Evolutionary conservation across 2,329 filamentous ascomycete species (phyloP), one percentile per base, ranked within the genome.

Genomic region (Coniochaeta sp.): DNA sequence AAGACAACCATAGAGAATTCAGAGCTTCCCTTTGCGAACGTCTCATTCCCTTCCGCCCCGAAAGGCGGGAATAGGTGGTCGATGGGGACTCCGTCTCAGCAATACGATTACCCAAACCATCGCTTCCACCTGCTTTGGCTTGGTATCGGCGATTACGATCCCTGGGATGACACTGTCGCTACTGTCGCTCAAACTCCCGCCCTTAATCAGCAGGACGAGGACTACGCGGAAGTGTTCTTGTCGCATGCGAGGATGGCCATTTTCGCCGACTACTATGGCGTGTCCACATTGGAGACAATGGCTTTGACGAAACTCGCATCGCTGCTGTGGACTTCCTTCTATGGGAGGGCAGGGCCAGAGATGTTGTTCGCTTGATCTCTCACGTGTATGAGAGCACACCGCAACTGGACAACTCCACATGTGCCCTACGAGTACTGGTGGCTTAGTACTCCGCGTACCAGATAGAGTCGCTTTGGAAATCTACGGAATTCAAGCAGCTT

Each of bases 191-290:
- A 5, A 22, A 8, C 19, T 26, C 47, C 24, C 22, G 2, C 30
- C n/a, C 14, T 55, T 26, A 54, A 63, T 30, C 26, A 38, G 40
- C 22, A 42, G 54, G 38, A 52, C 57, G 58, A 52, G 34, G 57
- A 66, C 59, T 63, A 63, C 59, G 60, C 62, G 12, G 59, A 67
- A 36, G 70, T 75, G 12, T 70, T 78, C 52, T 65, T 77, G 6
- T 69, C 66, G n/a, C 74, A 77, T 62, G 74, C 72, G 1, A 67
- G 66, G 24, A 62, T 78, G 4, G 77, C 75, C 52, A 66, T 73
- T 2, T 67, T 79, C 19, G 72, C 75, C 0, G 73, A 79, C 59
- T 73, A 69, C 57, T 76, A 76, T 62, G 65, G 69, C 34, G 73
- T 77, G 24, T 54, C 69, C 8, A 47, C 64, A 2, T 68, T 78